These are phyloP conservation scores for Aspergillus puulaauensis DNA, from an alignment of 2,329 filamentous ascomycete genomes.

Conservation along the genomic window DNA sequence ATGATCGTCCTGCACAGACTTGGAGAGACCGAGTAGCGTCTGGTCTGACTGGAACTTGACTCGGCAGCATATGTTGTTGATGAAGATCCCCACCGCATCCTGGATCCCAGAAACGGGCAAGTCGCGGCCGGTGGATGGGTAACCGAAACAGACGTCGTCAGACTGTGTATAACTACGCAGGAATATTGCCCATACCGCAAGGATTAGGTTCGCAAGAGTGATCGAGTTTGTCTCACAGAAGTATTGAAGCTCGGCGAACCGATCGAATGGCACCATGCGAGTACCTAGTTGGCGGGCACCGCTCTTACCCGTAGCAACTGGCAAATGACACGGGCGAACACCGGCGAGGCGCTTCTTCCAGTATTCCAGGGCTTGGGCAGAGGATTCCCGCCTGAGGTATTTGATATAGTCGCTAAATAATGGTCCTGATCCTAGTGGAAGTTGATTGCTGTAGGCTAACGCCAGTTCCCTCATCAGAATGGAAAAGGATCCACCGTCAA, in stretches of 20 bases:
- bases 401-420: conserved; percentile 40
- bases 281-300: conserved; percentile 9
- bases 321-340: conserved; percentile 32
- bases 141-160: conserved; percentile 44
- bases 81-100: conserved; percentile 50
- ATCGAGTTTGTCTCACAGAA: conserved; percentile 32
- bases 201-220: conserved; percentile 38
- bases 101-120: conserved; percentile 47
- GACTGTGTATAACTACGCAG: conserved; percentile 31
- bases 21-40: conserved; percentile 41
- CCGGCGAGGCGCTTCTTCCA: conserved; percentile 38
- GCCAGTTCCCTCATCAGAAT: conserved; percentile 33
- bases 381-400: conserved; percentile 29
- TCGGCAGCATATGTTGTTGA: conserved; percentile 57
- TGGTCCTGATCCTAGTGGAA: conserved; percentile 28
- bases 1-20: conserved; percentile 48
- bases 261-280: conserved; percentile 12
- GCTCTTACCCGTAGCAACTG: conserved; percentile 4
- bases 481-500: conserved; percentile 36
- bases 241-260: conserved; percentile 30
- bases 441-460: conserved; percentile 31
- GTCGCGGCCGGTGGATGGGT: conserved; percentile 44
- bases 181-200: conserved; percentile 42
- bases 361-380: conserved; percentile 28
- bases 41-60: conserved; percentile 39